Evolutionary conservation across 768 basidiomycete genomes (phyloP), one percentile per base, ranked within the genome.

Genomic region (Tephrocybe sp.): DNA sequence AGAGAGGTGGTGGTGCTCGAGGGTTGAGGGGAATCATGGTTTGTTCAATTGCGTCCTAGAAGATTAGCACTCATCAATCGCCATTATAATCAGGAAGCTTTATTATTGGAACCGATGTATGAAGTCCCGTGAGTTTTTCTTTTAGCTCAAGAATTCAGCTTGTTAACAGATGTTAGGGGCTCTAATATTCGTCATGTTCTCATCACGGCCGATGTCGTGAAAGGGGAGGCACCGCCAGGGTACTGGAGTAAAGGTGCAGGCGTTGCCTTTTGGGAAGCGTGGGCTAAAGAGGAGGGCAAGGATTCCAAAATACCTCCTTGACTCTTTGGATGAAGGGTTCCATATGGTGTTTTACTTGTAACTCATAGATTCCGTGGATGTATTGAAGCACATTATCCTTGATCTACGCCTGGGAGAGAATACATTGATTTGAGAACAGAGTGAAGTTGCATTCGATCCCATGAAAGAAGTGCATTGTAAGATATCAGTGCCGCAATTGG

Each of bases 71-170:
- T 44, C 21, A 49, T 38, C 44, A 37, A 32, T 53, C 40, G n/a
- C n/a, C n/a, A n/a, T 37, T 22, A 15, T 32, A n/a, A 28, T 7
- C 58, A 92, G 89, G 95, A 97, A 69, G 65, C 76, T 18, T 64
- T 95, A 2, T 69, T 98, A 42, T 72, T 95, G 40, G 92, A 98
- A 41, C 77, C 92, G 0, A 97, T 97, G 94, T 96, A 91, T 62
- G 89, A 92, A 72, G 86, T 86, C 38, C 91, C 92, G 86, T 89
- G 67, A 81, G 87, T 83, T 12, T 39, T 4, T 4, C n/a, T 35
- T 36, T 34, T 52, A 51, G 7, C 41, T 26, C 18, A 18, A 24
- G 44, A 19, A 37, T 19, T 26, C 19, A 45, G 27, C 49, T 8
- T 24, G 26, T 34, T 39, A 18, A 53, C n/a, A 8, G 40, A 9